phyloP scores from a whole-genome alignment of 1,139 yeast genomes.

The Spathaspora sp. region DNA sequence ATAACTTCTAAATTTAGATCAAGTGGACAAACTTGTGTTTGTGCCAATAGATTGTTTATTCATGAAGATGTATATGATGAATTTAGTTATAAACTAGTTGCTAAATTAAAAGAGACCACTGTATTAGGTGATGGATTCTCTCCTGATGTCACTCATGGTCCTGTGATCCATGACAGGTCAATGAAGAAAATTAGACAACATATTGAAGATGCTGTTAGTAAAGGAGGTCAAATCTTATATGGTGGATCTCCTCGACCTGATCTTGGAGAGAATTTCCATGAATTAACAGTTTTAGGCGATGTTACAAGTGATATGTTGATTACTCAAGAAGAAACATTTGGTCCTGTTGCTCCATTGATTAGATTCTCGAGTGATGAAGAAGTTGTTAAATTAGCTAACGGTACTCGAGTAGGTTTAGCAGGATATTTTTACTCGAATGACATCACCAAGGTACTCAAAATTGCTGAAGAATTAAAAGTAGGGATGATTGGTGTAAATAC shows the following conservation, averaged over 20 bases:
- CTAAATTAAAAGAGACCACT: slow-evolving; percentile 48
- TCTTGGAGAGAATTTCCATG: slow-evolving; percentile 74
- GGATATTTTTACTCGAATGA: slow-evolving; percentile 44
- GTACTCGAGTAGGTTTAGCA: slow-evolving; percentile 50
- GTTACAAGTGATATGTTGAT: slow-evolving; percentile 66
- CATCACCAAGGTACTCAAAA: slow-evolving; percentile 55
- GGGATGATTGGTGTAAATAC: slow-evolving; percentile 52
- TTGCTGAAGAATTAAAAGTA: slow-evolving; percentile 42
- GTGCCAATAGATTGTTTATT: slow-evolving; percentile 80
- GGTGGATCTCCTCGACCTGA: slow-evolving; percentile 68
- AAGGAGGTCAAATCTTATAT: slow-evolving; percentile 65
- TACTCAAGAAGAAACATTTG: slow-evolving; percentile 79
- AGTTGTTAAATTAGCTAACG: slow-evolving; percentile 68
- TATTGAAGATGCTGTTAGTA: slow-evolving; percentile 68
- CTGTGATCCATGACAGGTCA: slow-evolving; percentile 69
- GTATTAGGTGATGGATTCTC: slow-evolving; percentile 76
- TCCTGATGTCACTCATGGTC: slow-evolving; percentile 72
- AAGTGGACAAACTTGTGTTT: slow-evolving; percentile 90
- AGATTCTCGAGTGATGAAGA: slow-evolving; percentile 66
- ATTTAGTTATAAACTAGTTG: slow-evolving; percentile 42
- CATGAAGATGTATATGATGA: slow-evolving; percentile 69
- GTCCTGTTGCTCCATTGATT: slow-evolving; percentile 82
- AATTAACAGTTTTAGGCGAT: slow-evolving; percentile 68
- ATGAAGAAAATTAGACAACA: slow-evolving; percentile 69
- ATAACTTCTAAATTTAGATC: slow-evolving; percentile 59